Percentiles rank a stretch among this genome's conserved stretches.
Conservation (phyloP, 78 protist species). For the Dictyostelium firmibasis region DNA sequence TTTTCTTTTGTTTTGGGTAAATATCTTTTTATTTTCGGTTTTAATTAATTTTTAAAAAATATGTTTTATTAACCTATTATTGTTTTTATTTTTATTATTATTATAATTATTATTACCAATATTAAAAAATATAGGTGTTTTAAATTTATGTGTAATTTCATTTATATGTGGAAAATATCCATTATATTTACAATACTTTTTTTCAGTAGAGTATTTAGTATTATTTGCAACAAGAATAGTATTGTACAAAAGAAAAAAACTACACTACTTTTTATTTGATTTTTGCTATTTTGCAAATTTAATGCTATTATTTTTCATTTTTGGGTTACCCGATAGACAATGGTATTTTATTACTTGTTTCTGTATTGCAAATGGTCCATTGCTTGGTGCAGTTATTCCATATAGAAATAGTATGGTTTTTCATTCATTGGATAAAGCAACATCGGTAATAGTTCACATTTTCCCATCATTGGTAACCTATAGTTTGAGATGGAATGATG, state of each 20-base stretch:
- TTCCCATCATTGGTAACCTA: constrained; percentile 81
- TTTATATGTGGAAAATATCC: constrained; percentile 47
- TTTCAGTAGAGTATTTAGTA: constrained; percentile 13
- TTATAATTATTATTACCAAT: too few species aligned
- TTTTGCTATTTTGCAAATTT: constrained; percentile 85
- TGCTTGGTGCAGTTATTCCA: constrained; percentile 48
- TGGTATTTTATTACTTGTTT: constrained; percentile 39
- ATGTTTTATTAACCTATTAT: neutral
- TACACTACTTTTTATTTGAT: constrained; percentile 81
- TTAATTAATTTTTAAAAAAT: neutral
- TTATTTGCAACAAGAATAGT: constrained; percentile 25
- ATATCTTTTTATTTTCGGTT: neutral
- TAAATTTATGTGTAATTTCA: constrained; percentile 64
- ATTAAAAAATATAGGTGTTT: constrained; percentile 18
- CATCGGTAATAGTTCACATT: constrained; percentile 45
- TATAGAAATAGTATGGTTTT: constrained; percentile 83
- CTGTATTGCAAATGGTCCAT: constrained; percentile 62
- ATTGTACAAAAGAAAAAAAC: constrained; percentile 43
- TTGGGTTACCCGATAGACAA: neutral
- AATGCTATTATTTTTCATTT: constrained; percentile 35
- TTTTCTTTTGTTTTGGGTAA: constrained; percentile 61
- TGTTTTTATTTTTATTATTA: neutral
- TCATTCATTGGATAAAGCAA: constrained; percentile 78
- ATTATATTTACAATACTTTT: constrained; percentile 1
- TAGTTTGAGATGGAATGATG: constrained; percentile 36